phyloP scores from a whole-genome alignment of 2,329 filamentous ascomycete genomes.

The Elsinoe batatas region DNA sequence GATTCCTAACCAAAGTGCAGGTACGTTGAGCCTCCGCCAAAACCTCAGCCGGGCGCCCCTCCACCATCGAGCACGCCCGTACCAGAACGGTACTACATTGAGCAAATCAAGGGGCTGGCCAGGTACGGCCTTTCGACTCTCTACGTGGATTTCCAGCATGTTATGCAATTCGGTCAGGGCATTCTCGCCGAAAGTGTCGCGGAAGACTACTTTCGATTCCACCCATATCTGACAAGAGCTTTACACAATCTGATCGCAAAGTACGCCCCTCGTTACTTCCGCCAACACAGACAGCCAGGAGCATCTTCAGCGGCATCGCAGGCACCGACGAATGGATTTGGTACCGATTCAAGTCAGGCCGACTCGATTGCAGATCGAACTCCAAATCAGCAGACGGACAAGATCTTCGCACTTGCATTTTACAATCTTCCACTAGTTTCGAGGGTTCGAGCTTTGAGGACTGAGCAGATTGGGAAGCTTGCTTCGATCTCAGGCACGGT shows the following conservation, averaged over 20 bases:
- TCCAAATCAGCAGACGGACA: slow-evolving; percentile 90
- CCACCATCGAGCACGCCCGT: slow-evolving; percentile 58
- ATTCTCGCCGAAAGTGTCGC: slow-evolving; percentile 78
- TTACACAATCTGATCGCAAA: slow-evolving; percentile 90
- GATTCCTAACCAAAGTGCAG: not conserved
- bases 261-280: slow-evolving; percentile 88
- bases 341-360: slow-evolving; percentile 47
- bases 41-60: not conserved
- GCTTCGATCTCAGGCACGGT: slow-evolving; percentile 95
- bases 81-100: slow-evolving; percentile 75
- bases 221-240: slow-evolving; percentile 80
- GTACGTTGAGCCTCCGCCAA: slow-evolving; percentile 14
- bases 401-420: slow-evolving; percentile 85
- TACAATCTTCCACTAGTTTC: slow-evolving; percentile 88
- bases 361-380: slow-evolving; percentile 58
- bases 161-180: slow-evolving; percentile 66
- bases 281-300: slow-evolving; percentile 78
- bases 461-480: slow-evolving; percentile 81
- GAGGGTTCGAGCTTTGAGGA: slow-evolving; percentile 73
- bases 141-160: slow-evolving; percentile 79
- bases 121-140: slow-evolving; percentile 70
- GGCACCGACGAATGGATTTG: slow-evolving; percentile 41
- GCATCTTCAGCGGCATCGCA: slow-evolving; percentile 62
- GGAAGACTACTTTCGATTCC: slow-evolving; percentile 86
- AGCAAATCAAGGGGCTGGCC: slow-evolving; percentile 69